Base-by-base conservation (phyloP, 208 protist genomes). In the Porcisia hertigi region DNA sequence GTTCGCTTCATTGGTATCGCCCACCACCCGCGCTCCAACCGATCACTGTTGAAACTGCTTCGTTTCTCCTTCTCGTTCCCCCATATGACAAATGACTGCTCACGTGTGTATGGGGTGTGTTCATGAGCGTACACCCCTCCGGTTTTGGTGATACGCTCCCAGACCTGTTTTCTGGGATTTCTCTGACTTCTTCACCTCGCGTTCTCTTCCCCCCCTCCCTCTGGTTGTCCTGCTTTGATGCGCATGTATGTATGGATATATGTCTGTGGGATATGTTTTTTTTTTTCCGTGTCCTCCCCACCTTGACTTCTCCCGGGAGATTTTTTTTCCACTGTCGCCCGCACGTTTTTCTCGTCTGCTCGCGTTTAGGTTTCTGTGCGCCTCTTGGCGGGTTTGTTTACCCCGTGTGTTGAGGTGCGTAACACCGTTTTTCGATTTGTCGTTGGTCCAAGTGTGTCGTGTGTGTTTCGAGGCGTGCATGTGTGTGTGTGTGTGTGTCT, bases 201-300 rank as follows among this genome's bases (percentile, higher is more conserved):
- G 8, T 7, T 16, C 11, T 16, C n/a, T 55, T 30, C n/a, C 63
- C 7, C 39, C 20, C 54, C 23, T 54, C 25, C 25, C 23, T 54
- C n/a, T 49, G 11, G 45, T 18, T 55, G 39, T 49, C 34, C 39
- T 30, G 62, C n/a, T 66, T 18, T 30, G 39, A 63, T 63, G 11
- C 34, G 3, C 58, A 63, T 71, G 3, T n/a, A 71, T 71, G 34
- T 71, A 71, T 71, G 36, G 18, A 71, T 71, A 71, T 41, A 58
- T n/a, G 34, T 39, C 18, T 58, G 47, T 20, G 45, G 45, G 9
- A 58, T 71, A 47, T 25, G 16, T n/a, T n/a, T n/a, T n/a, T n/a
- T 34, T 16, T 18, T 71, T 45, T 66, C 62, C n/a, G 41, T 47
- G 20, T 47, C 18, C 16, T 49, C 39, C 59, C 76, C 43, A 57